Evolutionary conservation across 192 early-diverging fungal species (phyloP).

Genomic region (Podila horticola): DNA sequence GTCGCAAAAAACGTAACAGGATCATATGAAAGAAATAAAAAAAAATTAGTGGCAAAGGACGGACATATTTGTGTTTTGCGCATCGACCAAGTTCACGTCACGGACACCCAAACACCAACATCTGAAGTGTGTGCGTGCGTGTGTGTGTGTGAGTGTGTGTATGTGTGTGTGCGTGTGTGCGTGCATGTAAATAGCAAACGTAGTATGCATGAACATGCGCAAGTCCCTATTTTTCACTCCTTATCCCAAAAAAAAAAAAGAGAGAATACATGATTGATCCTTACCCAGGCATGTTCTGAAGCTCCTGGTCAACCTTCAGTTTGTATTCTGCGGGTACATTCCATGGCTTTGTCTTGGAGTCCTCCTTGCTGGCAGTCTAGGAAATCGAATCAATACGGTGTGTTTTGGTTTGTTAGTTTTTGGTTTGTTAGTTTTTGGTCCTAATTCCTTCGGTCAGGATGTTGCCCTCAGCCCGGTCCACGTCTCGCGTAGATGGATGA

Average conservation of each 20-base stretch:
- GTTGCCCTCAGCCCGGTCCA: not conserved
- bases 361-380: slow-evolving; percentile 56
- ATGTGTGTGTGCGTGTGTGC: no score
- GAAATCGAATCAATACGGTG: not conserved
- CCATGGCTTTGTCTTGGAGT: slow-evolving; percentile 85
- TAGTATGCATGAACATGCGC: no score
- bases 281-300: slow-evolving; percentile 81
- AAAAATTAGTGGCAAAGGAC: not conserved
- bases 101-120: no score
- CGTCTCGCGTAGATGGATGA: not conserved
- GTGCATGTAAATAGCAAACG: no score
- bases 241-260: not conserved
- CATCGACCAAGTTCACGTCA: no score
- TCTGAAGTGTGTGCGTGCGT: no score
- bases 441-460: no score
- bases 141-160: no score
- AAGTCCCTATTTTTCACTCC: no score
- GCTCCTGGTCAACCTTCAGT: slow-evolving; percentile 79
- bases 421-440: not conserved
- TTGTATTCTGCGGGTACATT: slow-evolving; percentile 80
- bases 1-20: not conserved
- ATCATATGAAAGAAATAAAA: not conserved
- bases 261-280: not conserved
- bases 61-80: no score
- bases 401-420: no score